Conservation (phyloP, 805 yeast species). For the Metschnikowia peoriensis region DNA sequence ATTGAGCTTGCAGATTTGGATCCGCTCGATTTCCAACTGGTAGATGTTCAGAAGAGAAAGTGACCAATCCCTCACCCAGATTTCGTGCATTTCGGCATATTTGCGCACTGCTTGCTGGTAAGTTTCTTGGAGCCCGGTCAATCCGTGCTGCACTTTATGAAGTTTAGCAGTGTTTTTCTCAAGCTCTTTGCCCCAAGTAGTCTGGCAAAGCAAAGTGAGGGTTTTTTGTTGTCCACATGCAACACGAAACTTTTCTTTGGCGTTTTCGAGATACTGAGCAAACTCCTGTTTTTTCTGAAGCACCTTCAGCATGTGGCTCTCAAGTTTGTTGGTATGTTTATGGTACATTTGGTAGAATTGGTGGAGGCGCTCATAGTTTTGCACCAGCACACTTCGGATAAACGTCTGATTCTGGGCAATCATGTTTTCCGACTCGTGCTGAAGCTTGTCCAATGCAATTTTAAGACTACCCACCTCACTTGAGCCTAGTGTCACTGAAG, state of each 20-base stretch:
- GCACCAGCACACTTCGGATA: conserved; percentile 48
- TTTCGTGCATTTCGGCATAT: conserved; percentile 54
- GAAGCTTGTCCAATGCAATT: conserved; percentile 56
- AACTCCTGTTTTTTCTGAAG: conserved; percentile 43
- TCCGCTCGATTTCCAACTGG: conserved; percentile 67
- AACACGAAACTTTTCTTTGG: conserved; percentile 50
- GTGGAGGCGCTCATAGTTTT: conserved; percentile 47
- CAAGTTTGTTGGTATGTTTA: conserved; percentile 55
- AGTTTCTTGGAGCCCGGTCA: conserved; percentile 45
- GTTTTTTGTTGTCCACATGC: conserved; percentile 61
- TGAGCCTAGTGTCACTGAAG: conserved; percentile 47
- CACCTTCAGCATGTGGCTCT: conserved; percentile 56
- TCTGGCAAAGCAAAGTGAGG: conserved; percentile 57
- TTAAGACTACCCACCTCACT: conserved; percentile 60
- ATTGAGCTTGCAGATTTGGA: conserved; percentile 65
- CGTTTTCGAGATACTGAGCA: conserved; percentile 32
- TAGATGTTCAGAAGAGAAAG: conserved; percentile 60
- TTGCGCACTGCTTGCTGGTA: conserved; percentile 56
- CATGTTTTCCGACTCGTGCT: conserved; percentile 57
- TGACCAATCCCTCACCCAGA: conserved; percentile 75
- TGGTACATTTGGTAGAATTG: conserved; percentile 51
- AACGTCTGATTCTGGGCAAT: conserved; percentile 56
- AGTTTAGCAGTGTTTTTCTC: conserved; percentile 58
- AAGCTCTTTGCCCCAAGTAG: conserved; percentile 73
- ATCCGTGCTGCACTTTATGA: conserved; percentile 45